Base-by-base conservation (phyloP, 306 rosid species). In the Cicer bijugum region DNA sequence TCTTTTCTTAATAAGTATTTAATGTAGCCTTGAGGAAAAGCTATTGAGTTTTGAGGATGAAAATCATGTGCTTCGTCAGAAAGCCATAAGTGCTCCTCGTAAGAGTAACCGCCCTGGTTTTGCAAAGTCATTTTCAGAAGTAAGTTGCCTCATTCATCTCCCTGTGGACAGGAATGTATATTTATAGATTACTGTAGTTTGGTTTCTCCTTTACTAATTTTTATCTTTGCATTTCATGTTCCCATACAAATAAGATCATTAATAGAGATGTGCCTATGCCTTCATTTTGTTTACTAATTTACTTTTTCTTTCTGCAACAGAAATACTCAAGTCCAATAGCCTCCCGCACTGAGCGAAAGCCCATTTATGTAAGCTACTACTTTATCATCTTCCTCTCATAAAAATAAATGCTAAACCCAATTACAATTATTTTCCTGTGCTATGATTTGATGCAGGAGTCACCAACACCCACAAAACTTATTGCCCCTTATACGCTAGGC, bases 31-130 rank as follows among this genome's bases (percentile, higher is more conserved):
- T 3, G 92, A 87, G 86, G 97, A 85, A 75, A 91, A 94, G 84
- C 75, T 89, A 37, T 82, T 77, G 37, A 37, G 77, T 78, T 84
- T 91, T 52, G 93, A 90, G 85, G 87, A 89, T 39, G 99, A 94
- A 83, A 94, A 94, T 85, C 97, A 75, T 0, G 80, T 94, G 74
- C 85, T 94, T 81, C 92, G 96, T 44, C 97, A 88, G 83, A 94
- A 87, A 71, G 77, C 96, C 50, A 81, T 88, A 73, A 84, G 51
- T 82, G 87, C 83, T 58, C 73, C 99, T 37, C 91, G 91, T 38
- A 91, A 86, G 88, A 86, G 86, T 83, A 87, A 51, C 74, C 96
- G 86, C 14, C 84, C 83, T 12, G 87, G 80, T 69, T 62, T 76
- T 81, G 88, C 87, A 5, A 91, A 83, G 90, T 59, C 96, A 5